Conservation (phyloP, 2,329 filamentous ascomycete genomes). For the Polychaeton citri region DNA sequence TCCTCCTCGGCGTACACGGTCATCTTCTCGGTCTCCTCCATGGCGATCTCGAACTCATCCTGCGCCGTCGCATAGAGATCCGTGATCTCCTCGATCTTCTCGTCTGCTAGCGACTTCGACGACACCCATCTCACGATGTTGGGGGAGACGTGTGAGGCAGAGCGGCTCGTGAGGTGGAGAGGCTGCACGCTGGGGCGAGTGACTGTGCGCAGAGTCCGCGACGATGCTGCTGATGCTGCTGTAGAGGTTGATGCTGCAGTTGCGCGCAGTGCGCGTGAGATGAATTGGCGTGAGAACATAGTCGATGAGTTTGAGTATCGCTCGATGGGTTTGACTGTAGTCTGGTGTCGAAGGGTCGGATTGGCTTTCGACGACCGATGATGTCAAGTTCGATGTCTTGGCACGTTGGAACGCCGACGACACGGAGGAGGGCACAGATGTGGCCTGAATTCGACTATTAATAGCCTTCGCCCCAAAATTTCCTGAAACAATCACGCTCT, state of each 20-base stretch:
- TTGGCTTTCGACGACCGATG: background rate
- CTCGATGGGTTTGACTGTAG: background rate
- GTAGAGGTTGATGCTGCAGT: constrained; percentile 7
- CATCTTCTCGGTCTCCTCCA: constrained; percentile 39
- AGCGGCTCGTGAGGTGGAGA: background rate
- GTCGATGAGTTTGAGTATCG: background rate
- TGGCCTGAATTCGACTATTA: no score
- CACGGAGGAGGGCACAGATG: no score
- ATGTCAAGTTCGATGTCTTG: constrained; percentile 7
- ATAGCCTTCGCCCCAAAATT: no score
- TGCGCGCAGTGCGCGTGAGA: background rate
- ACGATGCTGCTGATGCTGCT: constrained; percentile 6
- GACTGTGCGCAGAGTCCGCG: constrained; percentile 7
- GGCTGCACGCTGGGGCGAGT: constrained; percentile 3
- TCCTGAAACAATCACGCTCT: no score
- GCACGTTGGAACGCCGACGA: background rate
- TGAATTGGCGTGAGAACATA: constrained; percentile 11
- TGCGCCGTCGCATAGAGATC: constrained; percentile 26
- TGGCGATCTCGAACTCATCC: constrained; percentile 36
- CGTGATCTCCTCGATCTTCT: constrained; percentile 28
- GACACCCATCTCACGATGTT: constrained; percentile 1
- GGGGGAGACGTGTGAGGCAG: background rate
- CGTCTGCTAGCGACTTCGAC: constrained; percentile 20
- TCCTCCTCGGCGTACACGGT: constrained; percentile 44
- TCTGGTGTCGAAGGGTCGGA: background rate